Evolutionary conservation across 306 rosid genomes (phyloP).

Genomic region (Malus domestica): ASM211411v1 NC_041799.1:37320501-37321000

Average conservation of each 20-base stretch:
- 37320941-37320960: conserved; percentile 26
- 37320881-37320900: not conserved
- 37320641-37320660: not conserved
- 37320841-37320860: not conserved
- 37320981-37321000: conserved; percentile 16
- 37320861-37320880: not conserved
- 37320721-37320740: not conserved
- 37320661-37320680: not conserved
- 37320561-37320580: not conserved
- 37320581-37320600: not conserved
- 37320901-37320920: not conserved
- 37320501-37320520: not conserved
- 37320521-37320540: not conserved
- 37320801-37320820: not conserved
- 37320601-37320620: not conserved
- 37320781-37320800: not conserved
- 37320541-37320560: not conserved
- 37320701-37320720: not conserved
- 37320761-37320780: not conserved
- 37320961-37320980: conserved; percentile 14
- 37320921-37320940: conserved; percentile 31
- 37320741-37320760: not conserved
- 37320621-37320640: conserved; percentile 5
- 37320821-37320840: not conserved
- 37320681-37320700: not conserved